These are phyloP conservation scores for Lipomyces kockii DNA, from an alignment of 805 yeast genomes.

Conservation along the genomic window DNA sequence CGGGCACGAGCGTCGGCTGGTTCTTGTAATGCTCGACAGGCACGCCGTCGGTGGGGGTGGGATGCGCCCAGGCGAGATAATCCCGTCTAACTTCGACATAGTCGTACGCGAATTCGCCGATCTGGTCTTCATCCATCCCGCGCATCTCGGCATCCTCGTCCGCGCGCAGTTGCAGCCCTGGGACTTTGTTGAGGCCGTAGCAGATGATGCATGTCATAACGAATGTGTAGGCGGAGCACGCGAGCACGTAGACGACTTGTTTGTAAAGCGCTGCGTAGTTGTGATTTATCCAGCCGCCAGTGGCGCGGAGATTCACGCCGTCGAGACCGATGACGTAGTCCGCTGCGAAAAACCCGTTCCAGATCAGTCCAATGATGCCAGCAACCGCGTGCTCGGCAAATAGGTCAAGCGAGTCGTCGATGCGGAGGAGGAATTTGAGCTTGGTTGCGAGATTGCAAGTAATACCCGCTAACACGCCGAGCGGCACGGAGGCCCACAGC, in stretches of 20 bases:
- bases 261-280: conserved; percentile 90
- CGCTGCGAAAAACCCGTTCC: conserved; percentile 86
- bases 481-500: conserved; percentile 83
- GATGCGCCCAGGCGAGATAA: conserved; percentile 54
- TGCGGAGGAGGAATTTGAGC: conserved; percentile 74
- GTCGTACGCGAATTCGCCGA: conserved; percentile 98
- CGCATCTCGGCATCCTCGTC: conserved; percentile 81
- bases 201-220: conserved; percentile 81
- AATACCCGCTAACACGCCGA: conserved; percentile 80
- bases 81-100: conserved; percentile 96
- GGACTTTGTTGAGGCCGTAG: conserved; percentile 72
- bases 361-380: conserved; percentile 86
- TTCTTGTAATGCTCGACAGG: conserved; percentile 57
- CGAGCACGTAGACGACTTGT: conserved; percentile 82
- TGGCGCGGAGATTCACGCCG: conserved; percentile 55
- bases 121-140: conserved; percentile 95
- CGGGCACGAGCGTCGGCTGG: conserved; percentile 24
- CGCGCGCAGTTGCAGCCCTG: conserved; percentile 80
- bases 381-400: conserved; percentile 99
- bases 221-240: conserved; percentile 72
- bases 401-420: conserved; percentile 93
- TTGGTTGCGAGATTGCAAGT: conserved; percentile 91
- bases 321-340: conserved; percentile 90
- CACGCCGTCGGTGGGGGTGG: conserved; percentile 36
- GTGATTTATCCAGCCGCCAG: conserved; percentile 93